A percentile compares a stretch with the other conserved stretches of the same genome.
phyloP scores from a whole-genome alignment of 2,329 filamentous ascomycete species.

The Chrysoporthe cubensis region DNA sequence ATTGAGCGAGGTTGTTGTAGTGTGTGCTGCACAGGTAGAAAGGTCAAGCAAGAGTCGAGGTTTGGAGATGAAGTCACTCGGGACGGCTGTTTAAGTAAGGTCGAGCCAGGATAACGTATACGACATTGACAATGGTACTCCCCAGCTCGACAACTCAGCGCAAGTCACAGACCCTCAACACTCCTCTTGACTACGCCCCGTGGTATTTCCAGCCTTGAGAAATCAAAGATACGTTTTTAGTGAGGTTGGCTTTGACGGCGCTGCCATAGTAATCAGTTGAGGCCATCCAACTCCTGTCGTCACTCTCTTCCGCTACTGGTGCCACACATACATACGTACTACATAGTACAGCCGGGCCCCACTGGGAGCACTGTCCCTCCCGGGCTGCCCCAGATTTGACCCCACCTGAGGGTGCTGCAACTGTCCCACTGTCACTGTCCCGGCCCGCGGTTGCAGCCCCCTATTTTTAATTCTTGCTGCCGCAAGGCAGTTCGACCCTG shows the following conservation, averaged over 20 bases:
- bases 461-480: not conserved
- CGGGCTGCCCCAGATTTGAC: slow-evolving; percentile 1
- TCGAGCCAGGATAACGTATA: not conserved
- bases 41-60: not conserved
- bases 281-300: not conserved
- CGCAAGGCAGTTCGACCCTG: not conserved
- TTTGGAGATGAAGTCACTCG: not conserved
- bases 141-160: not conserved
- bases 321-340: not conserved
- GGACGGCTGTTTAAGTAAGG: not conserved
- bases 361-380: not conserved
- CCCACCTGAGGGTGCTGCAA: not conserved
- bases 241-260: not conserved
- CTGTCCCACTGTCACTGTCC: slow-evolving; percentile 2
- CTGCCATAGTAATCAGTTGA: not conserved
- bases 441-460: slow-evolving; percentile 12
- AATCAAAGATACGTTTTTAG: not conserved
- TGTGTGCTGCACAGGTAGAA: not conserved
- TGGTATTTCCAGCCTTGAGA: not conserved
- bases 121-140: not conserved
- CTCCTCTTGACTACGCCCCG: not conserved
- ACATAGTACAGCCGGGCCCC: not conserved
- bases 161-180: not conserved
- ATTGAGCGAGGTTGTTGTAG: not conserved
- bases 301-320: too few relatives aligned